phyloP scores from a whole-genome alignment of 257 asterid species.

The Solanum commersonii region DNA sequence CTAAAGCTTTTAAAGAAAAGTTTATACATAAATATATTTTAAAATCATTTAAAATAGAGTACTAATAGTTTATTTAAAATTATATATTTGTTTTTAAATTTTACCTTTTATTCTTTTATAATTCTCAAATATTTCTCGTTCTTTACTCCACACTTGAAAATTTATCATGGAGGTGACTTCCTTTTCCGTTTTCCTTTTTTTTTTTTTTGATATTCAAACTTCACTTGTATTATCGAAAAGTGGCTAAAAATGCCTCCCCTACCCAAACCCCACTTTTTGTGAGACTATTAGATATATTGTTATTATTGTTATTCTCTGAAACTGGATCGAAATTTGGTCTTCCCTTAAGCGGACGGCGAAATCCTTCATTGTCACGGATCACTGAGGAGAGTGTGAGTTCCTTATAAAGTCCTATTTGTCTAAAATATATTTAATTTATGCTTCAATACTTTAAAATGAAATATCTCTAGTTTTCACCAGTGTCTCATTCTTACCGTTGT shows the following conservation, averaged over 20 bases:
- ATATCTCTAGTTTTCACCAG: not conserved
- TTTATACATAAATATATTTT: not conserved
- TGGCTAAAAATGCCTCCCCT: not conserved
- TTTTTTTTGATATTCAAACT: not conserved
- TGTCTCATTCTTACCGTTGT: not conserved
- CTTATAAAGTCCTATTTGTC: no score
- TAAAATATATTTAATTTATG: not conserved
- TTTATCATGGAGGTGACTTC: not conserved
- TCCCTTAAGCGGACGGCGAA: not conserved
- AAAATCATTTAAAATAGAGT: not conserved
- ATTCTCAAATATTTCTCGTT: not conserved
- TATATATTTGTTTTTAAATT: no score
- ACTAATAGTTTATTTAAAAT: not conserved
- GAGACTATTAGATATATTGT: no score
- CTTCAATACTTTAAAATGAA: not conserved
- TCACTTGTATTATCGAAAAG: not conserved
- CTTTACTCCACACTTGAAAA: not conserved
- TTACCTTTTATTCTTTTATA: not conserved
- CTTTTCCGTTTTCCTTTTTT: not conserved
- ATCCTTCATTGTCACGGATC: not conserved
- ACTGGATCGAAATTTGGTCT: not conserved
- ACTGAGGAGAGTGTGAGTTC: no score
- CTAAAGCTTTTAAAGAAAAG: not conserved
- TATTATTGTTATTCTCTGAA: no score
- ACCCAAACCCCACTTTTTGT: not conserved